Percentiles rank a stretch among this genome's conserved stretches.
Conservation (phyloP, 768 basidiomycete species). For the Strobilomyces confusus region DNA sequence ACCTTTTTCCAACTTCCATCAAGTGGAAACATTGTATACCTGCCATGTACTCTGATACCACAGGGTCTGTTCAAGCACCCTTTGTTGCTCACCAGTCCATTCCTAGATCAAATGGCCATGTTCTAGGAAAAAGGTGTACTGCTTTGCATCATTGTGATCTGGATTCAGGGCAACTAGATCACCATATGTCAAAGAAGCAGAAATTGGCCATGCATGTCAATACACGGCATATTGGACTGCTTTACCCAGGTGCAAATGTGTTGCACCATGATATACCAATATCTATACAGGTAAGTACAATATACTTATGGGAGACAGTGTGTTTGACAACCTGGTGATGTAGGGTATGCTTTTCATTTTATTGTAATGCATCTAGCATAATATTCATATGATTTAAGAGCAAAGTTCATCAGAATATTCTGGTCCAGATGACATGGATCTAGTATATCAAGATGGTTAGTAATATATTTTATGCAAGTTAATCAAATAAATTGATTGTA, state of each 20-base stretch:
- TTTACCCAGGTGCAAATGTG: neutral
- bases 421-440: neutral
- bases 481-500: rapidly evolving
- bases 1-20: neutral
- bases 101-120: neutral
- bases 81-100: neutral
- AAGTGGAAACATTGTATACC: neutral
- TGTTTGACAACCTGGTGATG: neutral
- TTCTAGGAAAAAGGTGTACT: constrained; percentile 3
- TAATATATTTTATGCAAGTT: neutral
- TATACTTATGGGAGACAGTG: neutral
- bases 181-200: neutral
- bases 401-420: neutral
- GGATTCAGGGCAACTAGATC: neutral
- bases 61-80: neutral
- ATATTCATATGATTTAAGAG: neutral
- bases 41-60: constrained; percentile 5
- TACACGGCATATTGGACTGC: constrained; percentile 10
- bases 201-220: constrained; percentile 17
- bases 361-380: neutral
- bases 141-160: neutral
- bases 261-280: neutral
- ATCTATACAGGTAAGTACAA: constrained; percentile 9
- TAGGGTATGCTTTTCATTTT: neutral
- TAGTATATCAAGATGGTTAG: neutral